Percentiles rank a stretch among this genome's conserved stretches.
These are phyloP conservation scores for Russula brevipes DNA, from an alignment of 768 basidiomycete genomes.

Conservation along the genomic window DNA sequence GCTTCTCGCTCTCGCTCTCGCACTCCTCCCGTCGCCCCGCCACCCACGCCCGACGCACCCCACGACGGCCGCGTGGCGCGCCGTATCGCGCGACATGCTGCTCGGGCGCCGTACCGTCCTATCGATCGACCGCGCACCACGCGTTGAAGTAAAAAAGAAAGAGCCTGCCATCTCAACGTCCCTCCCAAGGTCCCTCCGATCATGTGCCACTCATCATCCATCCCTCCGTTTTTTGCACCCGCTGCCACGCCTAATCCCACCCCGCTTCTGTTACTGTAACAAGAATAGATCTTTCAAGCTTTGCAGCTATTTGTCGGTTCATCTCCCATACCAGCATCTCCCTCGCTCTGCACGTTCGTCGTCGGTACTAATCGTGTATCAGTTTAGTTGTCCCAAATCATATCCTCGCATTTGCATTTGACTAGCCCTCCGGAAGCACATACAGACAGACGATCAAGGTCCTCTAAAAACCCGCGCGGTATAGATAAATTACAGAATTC, in stretches of 20 bases:
- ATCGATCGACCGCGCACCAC: not conserved
- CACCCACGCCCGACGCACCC: not conserved
- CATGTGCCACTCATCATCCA: not conserved
- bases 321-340: slow-evolving; percentile 1
- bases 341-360: not conserved
- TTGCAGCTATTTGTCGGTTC: not conserved
- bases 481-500: not conserved
- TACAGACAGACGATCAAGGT: not conserved
- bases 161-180: not conserved
- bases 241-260: not conserved
- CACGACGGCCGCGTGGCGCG: slow-evolving; percentile 1
- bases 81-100: slow-evolving; percentile 3
- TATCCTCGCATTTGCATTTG: not conserved
- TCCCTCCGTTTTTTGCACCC: not conserved
- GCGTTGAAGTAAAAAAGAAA: too few relatives aligned
- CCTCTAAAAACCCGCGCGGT: not conserved
- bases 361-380: not conserved
- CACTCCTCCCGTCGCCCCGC: not conserved
- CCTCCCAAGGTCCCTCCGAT: too few relatives aligned
- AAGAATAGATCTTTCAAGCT: not conserved
- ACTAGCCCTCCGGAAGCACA: not conserved
- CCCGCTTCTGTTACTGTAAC: not conserved
- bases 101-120: slow-evolving; percentile 4
- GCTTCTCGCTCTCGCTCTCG: not conserved
- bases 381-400: not conserved